Evolutionary conservation across 352 stramenopile species (phyloP).

Genomic region (Phytophthora citrophthora): DNA sequence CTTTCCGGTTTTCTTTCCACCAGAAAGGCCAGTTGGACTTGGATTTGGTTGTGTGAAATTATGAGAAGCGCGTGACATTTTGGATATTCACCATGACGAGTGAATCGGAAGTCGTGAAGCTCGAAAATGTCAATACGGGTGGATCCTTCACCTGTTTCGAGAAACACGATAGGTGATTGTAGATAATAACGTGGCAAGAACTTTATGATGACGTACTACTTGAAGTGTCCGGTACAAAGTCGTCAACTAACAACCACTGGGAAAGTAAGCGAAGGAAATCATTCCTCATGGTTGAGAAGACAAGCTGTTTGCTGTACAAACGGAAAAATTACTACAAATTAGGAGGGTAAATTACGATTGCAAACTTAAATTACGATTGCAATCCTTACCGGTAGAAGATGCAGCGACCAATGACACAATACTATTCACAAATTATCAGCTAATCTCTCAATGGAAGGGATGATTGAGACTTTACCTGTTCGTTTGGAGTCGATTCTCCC

Average conservation of each 20-base stretch:
- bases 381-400: constrained; percentile 36
- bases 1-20: constrained; percentile 31
- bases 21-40: constrained; percentile 52
- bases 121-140: constrained; percentile 26
- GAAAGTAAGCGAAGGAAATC: constrained; percentile 39
- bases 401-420: constrained; percentile 21
- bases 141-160: constrained; percentile 5
- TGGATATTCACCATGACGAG: constrained; percentile 42
- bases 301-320: constrained; percentile 34
- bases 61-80: constrained; percentile 42
- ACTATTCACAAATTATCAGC: constrained; percentile 14
- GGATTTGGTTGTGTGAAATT: constrained; percentile 41
- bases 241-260: constrained; percentile 41
- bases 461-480: constrained; percentile 7
- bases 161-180: neutral
- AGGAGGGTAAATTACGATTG: no score
- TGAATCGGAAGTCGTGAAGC: constrained; percentile 44
- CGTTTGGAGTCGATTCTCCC: neutral
- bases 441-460: neutral
- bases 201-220: constrained; percentile 1
- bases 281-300: constrained; percentile 39
- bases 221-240: constrained; percentile 14
- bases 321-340: no score
- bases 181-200: neutral
- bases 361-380: no score